A percentile compares a stretch with the other conserved stretches of the same genome.
These are phyloP conservation scores for Dictyostelium intermedium DNA, from an alignment of 78 protist genomes.

Conservation along the genomic window DNA sequence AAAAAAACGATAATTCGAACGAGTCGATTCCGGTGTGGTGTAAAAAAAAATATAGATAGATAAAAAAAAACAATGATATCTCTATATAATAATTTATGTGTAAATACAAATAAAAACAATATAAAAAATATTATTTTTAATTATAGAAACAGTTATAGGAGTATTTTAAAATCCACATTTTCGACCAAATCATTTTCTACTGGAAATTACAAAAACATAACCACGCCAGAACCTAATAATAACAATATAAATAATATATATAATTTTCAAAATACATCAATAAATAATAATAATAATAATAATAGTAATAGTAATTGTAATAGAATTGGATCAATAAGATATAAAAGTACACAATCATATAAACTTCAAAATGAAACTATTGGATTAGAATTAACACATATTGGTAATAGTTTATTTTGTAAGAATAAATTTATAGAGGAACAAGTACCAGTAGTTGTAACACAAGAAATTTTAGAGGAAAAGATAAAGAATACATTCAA, in stretches of 20 bases:
- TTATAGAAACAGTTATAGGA: background rate
- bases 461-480: background rate
- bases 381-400: background rate
- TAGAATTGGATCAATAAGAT: no score
- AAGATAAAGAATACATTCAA: slow-evolving; percentile 2
- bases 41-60: background rate
- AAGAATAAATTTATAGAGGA: background rate
- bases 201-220: no score
- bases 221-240: no score
- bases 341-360: background rate
- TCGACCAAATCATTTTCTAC: background rate
- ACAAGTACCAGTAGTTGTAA: background rate
- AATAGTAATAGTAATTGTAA: background rate
- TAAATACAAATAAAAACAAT: background rate
- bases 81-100: background rate
- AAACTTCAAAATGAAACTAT: background rate
- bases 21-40: no score
- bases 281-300: no score
- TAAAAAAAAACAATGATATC: background rate
- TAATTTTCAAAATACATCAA: no score
- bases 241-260: background rate
- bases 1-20: background rate
- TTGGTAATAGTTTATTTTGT: slow-evolving; percentile 4
- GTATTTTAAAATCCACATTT: background rate
- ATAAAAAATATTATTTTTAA: background rate